phyloP scores from a whole-genome alignment of 1,284 basidiomycete genomes.

The Fomitopsis palustris region DNA sequence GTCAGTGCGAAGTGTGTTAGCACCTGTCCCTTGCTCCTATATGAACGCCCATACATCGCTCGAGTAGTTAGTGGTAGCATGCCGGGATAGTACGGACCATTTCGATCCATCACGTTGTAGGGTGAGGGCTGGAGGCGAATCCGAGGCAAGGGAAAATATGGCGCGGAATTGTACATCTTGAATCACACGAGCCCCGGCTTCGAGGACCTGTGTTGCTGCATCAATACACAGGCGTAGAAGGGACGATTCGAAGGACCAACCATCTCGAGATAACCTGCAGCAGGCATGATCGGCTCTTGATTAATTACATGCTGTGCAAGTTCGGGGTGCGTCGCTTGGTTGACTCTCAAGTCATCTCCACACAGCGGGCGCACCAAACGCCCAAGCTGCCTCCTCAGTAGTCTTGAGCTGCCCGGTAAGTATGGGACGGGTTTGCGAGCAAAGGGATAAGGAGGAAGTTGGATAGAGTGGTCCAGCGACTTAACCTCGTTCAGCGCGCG shows the following conservation, averaged over 20 bases:
- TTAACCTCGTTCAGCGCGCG: conserved; percentile 10
- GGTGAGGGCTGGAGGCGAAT: conserved; percentile 26
- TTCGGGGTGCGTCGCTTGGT: conserved; percentile 27
- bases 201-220: conserved; percentile 9
- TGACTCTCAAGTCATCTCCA: not conserved
- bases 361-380: not conserved
- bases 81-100: not conserved
- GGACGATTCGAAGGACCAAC: conserved; percentile 18
- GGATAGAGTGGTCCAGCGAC: not conserved
- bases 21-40: not conserved
- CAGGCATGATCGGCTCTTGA: conserved; percentile 38
- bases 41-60: too few species aligned
- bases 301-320: conserved; percentile 37
- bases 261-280: conserved; percentile 40
- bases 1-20: too few species aligned
- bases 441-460: conserved; percentile 16
- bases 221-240: not conserved
- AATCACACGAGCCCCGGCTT: conserved; percentile 22
- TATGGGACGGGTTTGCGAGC: conserved; percentile 12
- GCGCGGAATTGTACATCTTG: conserved; percentile 23
- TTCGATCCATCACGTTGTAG: not conserved
- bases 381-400: not conserved
- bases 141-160: conserved; percentile 24
- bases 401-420: conserved; percentile 8
- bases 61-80: too few species aligned